A percentile compares a stretch with the other conserved stretches of the same genome.
These are phyloP conservation scores for Atalantia buxifolia DNA, from an alignment of 345 rosid genomes.

Conservation along the genomic window DNA sequence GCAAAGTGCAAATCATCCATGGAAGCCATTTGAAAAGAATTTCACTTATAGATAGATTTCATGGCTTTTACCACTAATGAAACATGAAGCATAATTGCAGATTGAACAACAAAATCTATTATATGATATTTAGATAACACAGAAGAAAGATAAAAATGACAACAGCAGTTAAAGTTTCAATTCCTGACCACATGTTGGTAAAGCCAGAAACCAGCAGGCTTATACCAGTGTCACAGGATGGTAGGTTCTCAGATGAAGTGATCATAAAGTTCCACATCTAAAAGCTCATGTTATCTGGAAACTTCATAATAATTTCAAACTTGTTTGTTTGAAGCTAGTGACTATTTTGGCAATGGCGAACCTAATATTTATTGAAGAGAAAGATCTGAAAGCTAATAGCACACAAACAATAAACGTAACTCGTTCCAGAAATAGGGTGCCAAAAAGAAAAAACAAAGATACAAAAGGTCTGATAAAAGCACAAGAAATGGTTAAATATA, in stretches of 20 bases:
- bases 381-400: background rate
- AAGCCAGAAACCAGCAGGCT: background rate
- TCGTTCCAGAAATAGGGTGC: background rate
- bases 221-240: background rate
- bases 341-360: background rate
- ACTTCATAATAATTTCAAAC: background rate
- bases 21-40: background rate
- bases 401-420: background rate
- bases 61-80: background rate
- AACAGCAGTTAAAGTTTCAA: background rate
- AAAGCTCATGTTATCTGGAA: background rate
- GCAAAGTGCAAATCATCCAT: background rate
- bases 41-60: background rate
- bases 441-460: background rate
- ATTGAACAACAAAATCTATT: background rate
- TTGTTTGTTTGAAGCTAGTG: background rate
- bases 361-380: background rate
- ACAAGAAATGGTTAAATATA: background rate
- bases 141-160: background rate
- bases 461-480: background rate
- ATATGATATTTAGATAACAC: background rate
- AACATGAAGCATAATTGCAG: background rate
- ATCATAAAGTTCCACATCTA: background rate
- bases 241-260: background rate
- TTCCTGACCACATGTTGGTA: background rate